Conservation (phyloP, 495 filamentous ascomycete genomes). For the Lophiotrema nucula region DNA sequence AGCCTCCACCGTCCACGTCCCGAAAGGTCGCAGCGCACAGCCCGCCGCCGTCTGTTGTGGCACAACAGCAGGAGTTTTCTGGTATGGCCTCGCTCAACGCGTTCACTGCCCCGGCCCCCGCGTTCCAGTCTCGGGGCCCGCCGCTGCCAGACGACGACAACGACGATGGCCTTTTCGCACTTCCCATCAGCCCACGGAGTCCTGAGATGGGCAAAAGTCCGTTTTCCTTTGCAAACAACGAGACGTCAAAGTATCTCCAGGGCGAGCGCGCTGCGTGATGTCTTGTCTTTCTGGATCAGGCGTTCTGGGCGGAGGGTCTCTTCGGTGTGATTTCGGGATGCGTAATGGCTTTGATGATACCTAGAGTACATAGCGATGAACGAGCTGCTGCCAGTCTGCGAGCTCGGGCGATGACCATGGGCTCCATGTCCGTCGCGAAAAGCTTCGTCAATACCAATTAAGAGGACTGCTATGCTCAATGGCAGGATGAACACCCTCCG, state of each 20-base stretch:
- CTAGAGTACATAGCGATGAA: slow-evolving; percentile 33
- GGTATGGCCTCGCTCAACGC: slow-evolving; percentile 46
- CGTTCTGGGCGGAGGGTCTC: not conserved
- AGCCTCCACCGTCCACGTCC: slow-evolving; percentile 32
- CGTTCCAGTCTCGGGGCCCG: slow-evolving; percentile 29
- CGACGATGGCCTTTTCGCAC: slow-evolving; percentile 75
- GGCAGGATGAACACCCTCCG: no score
- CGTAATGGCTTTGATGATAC: slow-evolving; percentile 29
- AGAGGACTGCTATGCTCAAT: no score
- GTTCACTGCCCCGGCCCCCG: slow-evolving; percentile 17
- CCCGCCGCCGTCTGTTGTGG: slow-evolving; percentile 44
- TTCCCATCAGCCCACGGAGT: slow-evolving; percentile 74
- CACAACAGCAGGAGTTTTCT: slow-evolving; percentile 43
- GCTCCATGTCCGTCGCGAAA: no score
- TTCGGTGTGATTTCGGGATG: slow-evolving; percentile 1
- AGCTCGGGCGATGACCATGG: no score
- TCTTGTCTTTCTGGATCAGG: not conserved
- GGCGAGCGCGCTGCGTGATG: slow-evolving; percentile 18
- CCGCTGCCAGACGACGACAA: slow-evolving; percentile 43
- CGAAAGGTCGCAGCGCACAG: slow-evolving; percentile 37
- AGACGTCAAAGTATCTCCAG: slow-evolving; percentile 27
- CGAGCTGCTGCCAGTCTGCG: no score
- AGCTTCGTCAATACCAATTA: no score
- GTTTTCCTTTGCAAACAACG: slow-evolving; percentile 53
- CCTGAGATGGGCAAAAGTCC: slow-evolving; percentile 76